Base-by-base conservation (phyloP, 169 alveolate genomes). In the Cytauxzoon felis region DNA sequence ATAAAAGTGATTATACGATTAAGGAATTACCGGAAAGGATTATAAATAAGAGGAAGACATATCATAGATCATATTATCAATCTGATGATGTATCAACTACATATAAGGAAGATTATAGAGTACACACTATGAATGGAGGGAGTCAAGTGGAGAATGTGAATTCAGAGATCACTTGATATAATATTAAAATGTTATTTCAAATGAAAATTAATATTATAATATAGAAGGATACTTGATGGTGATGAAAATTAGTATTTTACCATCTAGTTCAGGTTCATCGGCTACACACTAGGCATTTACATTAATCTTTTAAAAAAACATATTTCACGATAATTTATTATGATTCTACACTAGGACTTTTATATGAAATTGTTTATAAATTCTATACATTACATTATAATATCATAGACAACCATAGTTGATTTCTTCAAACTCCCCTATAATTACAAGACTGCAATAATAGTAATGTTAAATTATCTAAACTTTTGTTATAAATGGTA, bases 1-100 rank as follows among this genome's bases (percentile, higher is more conserved):
- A 71, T 38, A 18, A 48, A 27, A 60, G 23, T 29, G 82, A 71
- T 61, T 71, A 54, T 30, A 54, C 36, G 43, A 30, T 13, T 16
- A n/a, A 16, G 36, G 49, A 54, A 32, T 38, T 54, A 36, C 40
- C 36, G 51, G 16, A 9, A 30, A 27, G 26, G 52, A n/a, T n/a
- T n/a, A n/a, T n/a, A n/a, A 50, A 54, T n/a, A 32, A 36, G 16
- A 54, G 21, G 7, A 36, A 11, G 64, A 54, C 36, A 50, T 27
- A 11, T 5, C 23, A 9, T 16, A 33, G 41, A 50, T 38, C 9
- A 8, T 29, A 24, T 38, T 13, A 32, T 1, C 13, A 29, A 2
- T 50, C 64, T 27, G 36, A 38, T 21, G 64, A 54, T 38, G 64
- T 48, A 1, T 16, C 41, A 24, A 2, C 40, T 11, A 54, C 64